Conservation (phyloP, 2,329 filamentous ascomycete genomes). For the Trichoderma afroharzianum region DNA sequence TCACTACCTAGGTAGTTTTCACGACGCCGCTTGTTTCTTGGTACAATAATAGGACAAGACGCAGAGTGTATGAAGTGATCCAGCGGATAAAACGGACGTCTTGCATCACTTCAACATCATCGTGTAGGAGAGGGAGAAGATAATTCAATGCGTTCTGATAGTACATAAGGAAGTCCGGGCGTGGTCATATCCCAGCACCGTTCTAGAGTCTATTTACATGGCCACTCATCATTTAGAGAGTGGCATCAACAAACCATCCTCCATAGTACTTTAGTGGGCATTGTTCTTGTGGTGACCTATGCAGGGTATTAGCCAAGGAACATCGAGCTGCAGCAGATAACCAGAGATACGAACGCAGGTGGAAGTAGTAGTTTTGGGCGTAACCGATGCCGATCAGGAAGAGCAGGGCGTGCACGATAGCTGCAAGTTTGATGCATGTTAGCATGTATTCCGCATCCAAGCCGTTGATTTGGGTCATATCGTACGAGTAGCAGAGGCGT, state of each 20-base stretch:
- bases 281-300: conserved; percentile 99
- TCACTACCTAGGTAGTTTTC: neutral
- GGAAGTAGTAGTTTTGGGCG: conserved; percentile 99
- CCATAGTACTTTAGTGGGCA: conserved; percentile 67
- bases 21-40: neutral
- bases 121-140: neutral
- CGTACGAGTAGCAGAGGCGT: conserved; percentile 83
- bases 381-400: conserved; percentile 80
- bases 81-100: neutral
- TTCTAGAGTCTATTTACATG: conserved; percentile 43
- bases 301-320: neutral
- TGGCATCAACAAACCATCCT: conserved; percentile 24
- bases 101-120: neutral
- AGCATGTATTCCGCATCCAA: neutral
- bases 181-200: conserved; percentile 22
- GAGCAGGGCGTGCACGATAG: conserved; percentile 81
- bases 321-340: neutral
- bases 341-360: conserved; percentile 74
- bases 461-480: neutral
- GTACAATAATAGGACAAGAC: neutral
- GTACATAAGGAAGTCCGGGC: conserved; percentile 14
- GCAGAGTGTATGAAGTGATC: neutral
- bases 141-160: conserved; percentile 15
- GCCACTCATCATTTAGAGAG: conserved; percentile 25
- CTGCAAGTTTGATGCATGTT: conserved; percentile 45